A percentile compares a stretch with the other conserved stretches of the same genome.
These are phyloP conservation scores for Talaromyces ruber DNA, from an alignment of 495 filamentous ascomycete genomes.

Conservation along the genomic window DNA sequence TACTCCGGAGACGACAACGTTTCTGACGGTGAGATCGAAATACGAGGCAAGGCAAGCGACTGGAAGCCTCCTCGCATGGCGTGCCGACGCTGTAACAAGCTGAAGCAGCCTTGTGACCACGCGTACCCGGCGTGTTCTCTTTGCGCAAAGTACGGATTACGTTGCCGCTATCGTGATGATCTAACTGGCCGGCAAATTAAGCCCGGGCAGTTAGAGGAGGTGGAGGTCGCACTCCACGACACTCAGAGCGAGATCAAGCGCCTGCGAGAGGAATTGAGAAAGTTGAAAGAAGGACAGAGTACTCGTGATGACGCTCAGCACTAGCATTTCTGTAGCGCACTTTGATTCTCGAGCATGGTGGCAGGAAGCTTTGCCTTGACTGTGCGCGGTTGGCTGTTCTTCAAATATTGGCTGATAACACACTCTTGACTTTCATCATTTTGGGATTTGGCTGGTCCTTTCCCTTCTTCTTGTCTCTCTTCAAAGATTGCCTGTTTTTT, in stretches of 20 bases:
- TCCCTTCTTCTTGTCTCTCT: background rate
- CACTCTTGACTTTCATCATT: background rate
- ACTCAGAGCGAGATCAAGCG: background rate
- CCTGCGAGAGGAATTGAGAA: background rate
- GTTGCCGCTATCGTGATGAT: background rate
- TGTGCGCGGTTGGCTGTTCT: background rate
- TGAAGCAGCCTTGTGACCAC: constrained; percentile 1
- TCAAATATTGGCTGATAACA: too few species aligned
- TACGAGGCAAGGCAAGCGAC: background rate
- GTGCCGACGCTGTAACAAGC: constrained; percentile 2
- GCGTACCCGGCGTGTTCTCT: background rate
- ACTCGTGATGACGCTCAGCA: background rate
- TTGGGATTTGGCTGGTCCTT: background rate
- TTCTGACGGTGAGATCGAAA: background rate
- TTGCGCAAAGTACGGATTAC: background rate
- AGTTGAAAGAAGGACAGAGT: background rate
- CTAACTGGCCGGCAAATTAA: background rate
- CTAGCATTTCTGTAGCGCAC: background rate
- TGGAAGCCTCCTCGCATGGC: constrained; percentile 2
- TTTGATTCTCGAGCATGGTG: background rate
- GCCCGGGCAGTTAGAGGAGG: constrained; percentile 1
- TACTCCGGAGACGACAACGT: constrained; percentile 4
- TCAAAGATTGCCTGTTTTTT: too few species aligned
- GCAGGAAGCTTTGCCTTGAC: background rate
- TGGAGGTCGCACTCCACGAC: background rate